Conservation (phyloP, 371 early-diverging fungal genomes). For the Mucor saturninus region DNA sequence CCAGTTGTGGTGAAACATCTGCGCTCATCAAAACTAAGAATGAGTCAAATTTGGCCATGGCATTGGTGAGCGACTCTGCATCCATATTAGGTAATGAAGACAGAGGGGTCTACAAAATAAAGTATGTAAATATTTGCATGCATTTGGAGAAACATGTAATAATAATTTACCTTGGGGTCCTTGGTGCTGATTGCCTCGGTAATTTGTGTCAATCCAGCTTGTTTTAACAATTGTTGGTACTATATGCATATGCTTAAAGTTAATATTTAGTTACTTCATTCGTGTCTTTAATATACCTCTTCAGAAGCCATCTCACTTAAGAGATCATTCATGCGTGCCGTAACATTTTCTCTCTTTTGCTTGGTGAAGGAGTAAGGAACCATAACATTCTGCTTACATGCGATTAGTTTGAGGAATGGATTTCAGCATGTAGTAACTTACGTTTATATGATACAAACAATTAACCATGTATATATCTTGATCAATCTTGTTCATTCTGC, state of each 20-base stretch:
- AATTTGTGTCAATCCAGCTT: constrained; percentile 52
- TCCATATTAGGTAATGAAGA: constrained; percentile 66
- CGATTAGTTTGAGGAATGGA: background rate
- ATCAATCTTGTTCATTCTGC: constrained; percentile 60
- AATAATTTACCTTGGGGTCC: constrained; percentile 37
- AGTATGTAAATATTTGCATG: background rate
- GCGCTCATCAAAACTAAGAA: constrained; percentile 60
- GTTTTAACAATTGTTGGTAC: constrained; percentile 42
- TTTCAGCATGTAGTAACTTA: constrained; percentile 21
- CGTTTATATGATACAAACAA: constrained; percentile 74
- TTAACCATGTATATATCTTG: constrained; percentile 77
- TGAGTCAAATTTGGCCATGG: constrained; percentile 68
- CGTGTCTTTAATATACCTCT: constrained; percentile 33
- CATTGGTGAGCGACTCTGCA: constrained; percentile 50
- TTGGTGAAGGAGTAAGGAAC: constrained; percentile 41
- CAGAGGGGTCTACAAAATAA: constrained; percentile 57
- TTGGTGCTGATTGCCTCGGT: constrained; percentile 41
- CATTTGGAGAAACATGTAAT: background rate
- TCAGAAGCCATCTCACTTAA: constrained; percentile 43
- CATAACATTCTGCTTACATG: constrained; percentile 23
- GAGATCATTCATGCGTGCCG: constrained; percentile 32
- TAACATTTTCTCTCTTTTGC: constrained; percentile 36
- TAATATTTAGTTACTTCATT: too few species aligned
- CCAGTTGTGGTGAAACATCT: constrained; percentile 59
- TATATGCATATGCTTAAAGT: background rate